Evolutionary conservation across 1,139 yeast species (phyloP), one percentile per base, ranked within the genome.

Genomic region (Blastobotrys illinoisensis): DNA sequence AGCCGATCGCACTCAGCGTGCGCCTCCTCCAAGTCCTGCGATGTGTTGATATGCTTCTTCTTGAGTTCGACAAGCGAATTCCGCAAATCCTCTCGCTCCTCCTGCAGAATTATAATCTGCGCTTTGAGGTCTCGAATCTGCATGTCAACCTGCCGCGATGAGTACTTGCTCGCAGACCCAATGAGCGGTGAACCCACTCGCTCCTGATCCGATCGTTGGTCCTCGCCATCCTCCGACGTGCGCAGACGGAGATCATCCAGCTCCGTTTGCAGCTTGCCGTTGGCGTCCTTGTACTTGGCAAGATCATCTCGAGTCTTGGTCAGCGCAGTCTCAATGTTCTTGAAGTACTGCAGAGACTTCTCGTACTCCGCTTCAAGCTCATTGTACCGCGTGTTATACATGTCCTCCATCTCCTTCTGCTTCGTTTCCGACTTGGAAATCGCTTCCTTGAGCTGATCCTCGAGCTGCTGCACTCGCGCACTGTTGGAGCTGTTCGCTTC

Each of bases 41-140:
- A 56, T 46, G 61, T 55, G 28, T 66, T 66, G 53, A 71, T 65
- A 20, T 71, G 69, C 52, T 68, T 67, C 66, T 70, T 72, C 58
- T 71, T 71, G 45, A 70, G 60, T 47, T 63, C 66, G 48, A 62
- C 57, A 9, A 68, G 59, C 48, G 59, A 63, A 19, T 83, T 85
- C 64, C 86, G 85, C 68, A 88, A 74, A 63, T 84, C 87, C 66
- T 89, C 95, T 62, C 95, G 80, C 71, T 89, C 97, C 70, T 88
- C 93, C 63, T 83, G 85, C 64, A 86, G 77, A 58, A 89, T 86
- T 63, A 80, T 86, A 64, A 89, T 75, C 67, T 88, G 96, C 1
- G 96, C 96, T 64, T 88, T 88, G 64, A 89, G 74, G 64, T 89
- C 96, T 64, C 87, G 83, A 48, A 89, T 78, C 69, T 85, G 88